Conservation (phyloP, 768 basidiomycete species). For the Lentinula aciculospora region DNA sequence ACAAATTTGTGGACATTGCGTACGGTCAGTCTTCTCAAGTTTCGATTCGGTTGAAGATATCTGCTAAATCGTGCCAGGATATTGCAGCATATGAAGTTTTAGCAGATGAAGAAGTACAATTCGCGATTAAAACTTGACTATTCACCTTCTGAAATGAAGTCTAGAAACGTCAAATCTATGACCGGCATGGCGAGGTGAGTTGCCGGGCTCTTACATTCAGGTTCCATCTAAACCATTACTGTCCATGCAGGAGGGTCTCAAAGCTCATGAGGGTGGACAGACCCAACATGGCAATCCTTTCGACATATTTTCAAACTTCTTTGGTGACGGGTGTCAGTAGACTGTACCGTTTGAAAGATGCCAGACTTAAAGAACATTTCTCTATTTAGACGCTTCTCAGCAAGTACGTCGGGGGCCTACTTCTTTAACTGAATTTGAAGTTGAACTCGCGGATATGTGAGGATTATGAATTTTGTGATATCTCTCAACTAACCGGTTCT, state of each 20-base stretch:
- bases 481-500: constrained; percentile 22
- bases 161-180: constrained; percentile 91
- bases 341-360: background rate
- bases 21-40: constrained; percentile 49
- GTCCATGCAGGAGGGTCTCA: constrained; percentile 73
- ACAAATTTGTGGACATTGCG: constrained; percentile 87
- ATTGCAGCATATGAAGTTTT: constrained; percentile 86
- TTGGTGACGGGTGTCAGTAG: constrained; percentile 71
- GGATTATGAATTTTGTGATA: background rate
- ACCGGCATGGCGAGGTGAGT: constrained; percentile 80
- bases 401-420: constrained; percentile 74
- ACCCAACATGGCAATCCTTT: constrained; percentile 79
- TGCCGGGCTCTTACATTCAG: background rate
- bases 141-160: background rate
- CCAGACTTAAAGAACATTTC: background rate
- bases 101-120: constrained; percentile 70
- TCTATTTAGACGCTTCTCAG: constrained; percentile 46
- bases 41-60: background rate
- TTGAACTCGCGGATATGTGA: constrained; percentile 82
- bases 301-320: constrained; percentile 92
- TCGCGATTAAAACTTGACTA: background rate
- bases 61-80: constrained; percentile 6
- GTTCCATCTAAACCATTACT: background rate
- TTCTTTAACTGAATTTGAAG: constrained; percentile 77
- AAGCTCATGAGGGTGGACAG: constrained; percentile 87